A percentile compares a stretch with the other conserved stretches of the same genome.
Conservation (phyloP, 2,329 filamentous ascomycete genomes). For the Exophiala xenobiotica region DNA sequence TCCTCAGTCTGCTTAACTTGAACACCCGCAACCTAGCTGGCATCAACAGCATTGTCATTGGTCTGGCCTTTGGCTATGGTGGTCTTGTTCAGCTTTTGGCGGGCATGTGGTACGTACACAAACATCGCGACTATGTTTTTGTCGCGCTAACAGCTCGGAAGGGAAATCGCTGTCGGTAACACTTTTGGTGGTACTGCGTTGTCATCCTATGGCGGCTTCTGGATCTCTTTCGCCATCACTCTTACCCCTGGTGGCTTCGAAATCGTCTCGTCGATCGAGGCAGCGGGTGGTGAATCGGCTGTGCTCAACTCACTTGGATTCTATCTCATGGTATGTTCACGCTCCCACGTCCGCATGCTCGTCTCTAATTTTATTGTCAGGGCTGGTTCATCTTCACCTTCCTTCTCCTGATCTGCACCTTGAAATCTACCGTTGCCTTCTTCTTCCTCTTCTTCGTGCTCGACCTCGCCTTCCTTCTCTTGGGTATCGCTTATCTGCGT, state of each 20-base stretch:
- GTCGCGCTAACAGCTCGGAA: constrained; percentile 35
- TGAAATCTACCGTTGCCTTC: constrained; percentile 76
- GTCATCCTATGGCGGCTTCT: constrained; percentile 81
- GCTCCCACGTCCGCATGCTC: neutral
- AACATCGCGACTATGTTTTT: no score
- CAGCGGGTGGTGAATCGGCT: constrained; percentile 36
- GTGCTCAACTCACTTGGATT: constrained; percentile 66
- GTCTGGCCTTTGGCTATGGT: constrained; percentile 71
- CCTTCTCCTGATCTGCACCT: constrained; percentile 69
- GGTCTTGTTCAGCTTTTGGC: constrained; percentile 75
- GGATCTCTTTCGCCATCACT: constrained; percentile 72
- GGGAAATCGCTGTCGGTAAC: constrained; percentile 86
- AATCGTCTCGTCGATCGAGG: constrained; percentile 52
- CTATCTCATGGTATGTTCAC: constrained; percentile 61
- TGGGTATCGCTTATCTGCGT: constrained; percentile 64
- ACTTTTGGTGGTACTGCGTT: constrained; percentile 81
- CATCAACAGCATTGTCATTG: constrained; percentile 66
- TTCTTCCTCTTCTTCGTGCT: constrained; percentile 75
- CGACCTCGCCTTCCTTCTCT: constrained; percentile 71
- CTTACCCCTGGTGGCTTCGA: constrained; percentile 67
- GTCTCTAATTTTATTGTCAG: constrained; percentile 32
- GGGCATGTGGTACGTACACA: constrained; percentile 72
- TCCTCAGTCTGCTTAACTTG: constrained; percentile 73
- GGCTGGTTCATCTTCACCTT: constrained; percentile 86
- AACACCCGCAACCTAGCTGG: constrained; percentile 57